These are phyloP conservation scores for Phytophthora crassamura DNA, from an alignment of 352 stramenopile species.

Conservation along the genomic window DNA sequence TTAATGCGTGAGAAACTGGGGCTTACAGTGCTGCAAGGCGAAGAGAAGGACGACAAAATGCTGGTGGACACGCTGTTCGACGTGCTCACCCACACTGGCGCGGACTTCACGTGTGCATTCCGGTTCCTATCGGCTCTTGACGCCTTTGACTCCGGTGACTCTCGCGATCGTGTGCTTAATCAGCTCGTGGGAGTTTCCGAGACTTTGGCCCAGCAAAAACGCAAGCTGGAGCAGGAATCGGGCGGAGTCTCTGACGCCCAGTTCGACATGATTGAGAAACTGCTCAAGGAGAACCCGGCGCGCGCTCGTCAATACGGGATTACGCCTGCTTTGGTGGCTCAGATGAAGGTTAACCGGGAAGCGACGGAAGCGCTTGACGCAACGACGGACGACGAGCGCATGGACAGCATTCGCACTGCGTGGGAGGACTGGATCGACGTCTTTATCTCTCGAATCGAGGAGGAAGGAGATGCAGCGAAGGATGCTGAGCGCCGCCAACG, in stretches of 20 bases:
- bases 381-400: conserved; percentile 55
- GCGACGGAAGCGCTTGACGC: conserved; percentile 48
- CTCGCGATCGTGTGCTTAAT: conserved; percentile 34
- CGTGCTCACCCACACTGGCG: conserved; percentile 63
- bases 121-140: conserved; percentile 58
- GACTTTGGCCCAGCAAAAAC: conserved; percentile 69
- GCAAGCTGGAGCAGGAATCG: conserved; percentile 42
- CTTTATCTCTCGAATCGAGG: conserved; percentile 56
- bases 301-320: conserved; percentile 81
- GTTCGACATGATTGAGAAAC: conserved; percentile 66
- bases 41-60: conserved; percentile 47
- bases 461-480: conserved; percentile 45
- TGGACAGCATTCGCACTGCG: conserved; percentile 45
- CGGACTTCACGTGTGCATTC: conserved; percentile 85
- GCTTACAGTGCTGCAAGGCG: conserved; percentile 32
- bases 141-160: conserved; percentile 36
- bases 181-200: conserved; percentile 74
- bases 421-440: conserved; percentile 70
- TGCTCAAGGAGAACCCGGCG: conserved; percentile 66
- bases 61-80: conserved; percentile 65
- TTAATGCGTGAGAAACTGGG: conserved; percentile 80
- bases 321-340: conserved; percentile 56
- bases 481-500: conserved; percentile 41
- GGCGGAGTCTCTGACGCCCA: conserved; percentile 77
- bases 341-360: conserved; percentile 63